Conservation (phyloP, 139 green algal genomes). For the Haematococcus sp. region DNA sequence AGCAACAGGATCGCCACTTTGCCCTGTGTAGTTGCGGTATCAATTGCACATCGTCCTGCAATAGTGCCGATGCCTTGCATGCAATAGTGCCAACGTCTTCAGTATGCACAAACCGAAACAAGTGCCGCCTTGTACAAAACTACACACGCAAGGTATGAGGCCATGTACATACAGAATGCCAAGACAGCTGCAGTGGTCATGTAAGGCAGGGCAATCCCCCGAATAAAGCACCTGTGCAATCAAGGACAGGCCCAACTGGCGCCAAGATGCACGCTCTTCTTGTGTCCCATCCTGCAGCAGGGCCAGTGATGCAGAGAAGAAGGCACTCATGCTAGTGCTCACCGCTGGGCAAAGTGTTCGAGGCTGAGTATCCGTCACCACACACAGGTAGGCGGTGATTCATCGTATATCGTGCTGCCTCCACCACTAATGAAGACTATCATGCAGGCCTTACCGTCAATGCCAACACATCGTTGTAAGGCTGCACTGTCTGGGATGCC, state of each 20-base stretch:
- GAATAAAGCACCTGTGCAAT: not conserved
- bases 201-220: too few species aligned
- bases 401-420: not conserved
- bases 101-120: too few species aligned
- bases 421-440: not conserved
- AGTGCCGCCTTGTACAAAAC: too few species aligned
- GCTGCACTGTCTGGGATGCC: too few species aligned
- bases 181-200: too few species aligned
- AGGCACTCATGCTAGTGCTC: not conserved
- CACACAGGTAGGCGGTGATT: not conserved
- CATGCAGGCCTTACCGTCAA: not conserved
- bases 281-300: not conserved
- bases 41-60: too few species aligned
- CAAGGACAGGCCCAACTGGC: not conserved
- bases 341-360: not conserved
- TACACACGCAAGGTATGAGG: too few species aligned
- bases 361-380: not conserved
- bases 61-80: too few species aligned
- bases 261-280: not conserved
- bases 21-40: conserved; percentile 49
- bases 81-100: too few species aligned
- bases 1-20: conserved; percentile 82
- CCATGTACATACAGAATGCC: too few species aligned
- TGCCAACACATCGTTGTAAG: too few species aligned
- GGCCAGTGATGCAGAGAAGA: not conserved